Base-by-base conservation (phyloP, 495 filamentous ascomycete genomes). In the Sphaerosporella brunnea region DNA sequence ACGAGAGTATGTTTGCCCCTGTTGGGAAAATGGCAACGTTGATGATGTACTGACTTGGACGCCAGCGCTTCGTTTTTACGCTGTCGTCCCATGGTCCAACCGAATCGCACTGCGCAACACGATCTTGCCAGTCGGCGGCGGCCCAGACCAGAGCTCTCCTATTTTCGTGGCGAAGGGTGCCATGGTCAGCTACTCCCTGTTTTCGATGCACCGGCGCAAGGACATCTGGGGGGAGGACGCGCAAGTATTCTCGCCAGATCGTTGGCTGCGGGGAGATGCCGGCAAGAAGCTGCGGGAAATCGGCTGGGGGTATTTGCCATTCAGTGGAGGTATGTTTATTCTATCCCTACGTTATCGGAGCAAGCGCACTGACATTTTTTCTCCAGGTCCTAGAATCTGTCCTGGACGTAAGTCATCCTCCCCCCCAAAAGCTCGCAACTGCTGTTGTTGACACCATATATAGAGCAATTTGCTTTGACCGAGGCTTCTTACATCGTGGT, bases 201-300 rank as follows among this genome's bases (percentile, higher is more conserved):
- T 40, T 20, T 15, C 58, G 3, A 61, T 75, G 60, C 73, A 75
- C 26, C 60, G 66, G 3, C 58, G 64, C 2, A 51, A 50, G 11
- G 65, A 68, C 8, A 37, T 71, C 11, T 73, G 51, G 13, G 70
- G 69, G 0, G 41, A 54, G 2, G 65, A 71, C 39, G 64, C 65
- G 1, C 62, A 68, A 0, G 53, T 62, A n/a, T 93, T 81, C 67
- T 66, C 70, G 9, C 81, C 83, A 0, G 82, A 88, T 45, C 68
- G 84, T 21, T 93, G 85, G 85, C n/a, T 40, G 10, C n/a, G 21
- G 18, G 21, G 10, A 16, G 37, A 40, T 10, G 18, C 11, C 2
- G 10, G 15, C n/a, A 19, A 40, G 10, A n/a, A 19, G 2, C 13
- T 16, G 37, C 10, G 10, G 2, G 18, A 2, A 21, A 19, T 9